Conservation (phyloP, 225 moss, liverwort and hornwort species). For the Antitrichia curtipendula region DNA sequence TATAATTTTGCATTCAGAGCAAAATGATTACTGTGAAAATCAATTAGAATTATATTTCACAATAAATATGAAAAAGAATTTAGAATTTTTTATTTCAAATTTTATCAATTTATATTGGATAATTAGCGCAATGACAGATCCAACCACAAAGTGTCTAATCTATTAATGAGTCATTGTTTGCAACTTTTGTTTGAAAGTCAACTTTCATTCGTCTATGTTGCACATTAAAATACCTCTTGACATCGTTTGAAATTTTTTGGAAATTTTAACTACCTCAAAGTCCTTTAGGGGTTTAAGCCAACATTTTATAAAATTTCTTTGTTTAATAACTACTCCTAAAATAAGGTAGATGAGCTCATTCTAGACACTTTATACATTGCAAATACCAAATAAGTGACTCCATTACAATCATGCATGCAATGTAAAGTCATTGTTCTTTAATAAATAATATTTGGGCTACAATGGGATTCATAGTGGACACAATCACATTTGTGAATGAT, state of each 20-base stretch:
- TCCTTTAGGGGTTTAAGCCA: background rate
- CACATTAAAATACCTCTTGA: background rate
- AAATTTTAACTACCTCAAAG: background rate
- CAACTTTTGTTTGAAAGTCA: background rate
- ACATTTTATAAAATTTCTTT: background rate
- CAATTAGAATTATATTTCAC: background rate
- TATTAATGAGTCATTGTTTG: background rate
- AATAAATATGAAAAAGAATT: background rate
- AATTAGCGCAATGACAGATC: background rate
- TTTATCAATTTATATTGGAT: background rate
- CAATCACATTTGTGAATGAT: background rate
- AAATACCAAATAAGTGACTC: background rate
- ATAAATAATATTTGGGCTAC: background rate
- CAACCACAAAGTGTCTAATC: background rate
- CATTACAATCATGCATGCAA: background rate
- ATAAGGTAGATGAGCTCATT: background rate
- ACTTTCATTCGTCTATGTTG: background rate
- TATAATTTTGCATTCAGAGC: background rate
- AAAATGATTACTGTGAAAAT: background rate
- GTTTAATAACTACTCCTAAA: background rate
- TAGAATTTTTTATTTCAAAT: background rate
- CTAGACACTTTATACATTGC: background rate
- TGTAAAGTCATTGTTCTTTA: accelerated
- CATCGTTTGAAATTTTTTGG: background rate
- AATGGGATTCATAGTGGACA: background rate